Evolutionary conservation across 148 eudicot genomes (phyloP), one percentile per base, ranked within the genome.

Genomic region (Dysphania ambrosioides): DNA sequence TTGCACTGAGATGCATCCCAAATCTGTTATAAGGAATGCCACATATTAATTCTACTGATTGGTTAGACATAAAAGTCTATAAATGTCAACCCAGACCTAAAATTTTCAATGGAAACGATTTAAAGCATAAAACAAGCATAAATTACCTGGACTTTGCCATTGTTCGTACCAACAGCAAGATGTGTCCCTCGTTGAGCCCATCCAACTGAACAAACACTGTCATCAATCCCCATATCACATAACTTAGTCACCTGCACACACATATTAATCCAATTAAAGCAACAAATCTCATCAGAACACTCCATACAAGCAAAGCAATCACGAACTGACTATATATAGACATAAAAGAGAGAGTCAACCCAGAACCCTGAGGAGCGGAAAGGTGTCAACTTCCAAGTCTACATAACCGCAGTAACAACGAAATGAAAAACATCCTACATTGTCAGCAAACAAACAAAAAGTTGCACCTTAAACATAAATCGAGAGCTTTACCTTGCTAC

Each of bases 1-100:
- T 84, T 89, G 80, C 94, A 85, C 57, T 88, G 87, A 63, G 98
- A 85, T 35, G 93, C 96, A 83, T 93, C 97, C 97, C 97, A 93
- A 59, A 93, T 87, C 97, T 93, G 79, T 21, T 75, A 31, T 24
- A 38, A 63, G 26, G 31, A 38, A 71, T 35, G 24, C 24, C 74
- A 56, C 36, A 32, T 59, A 62, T 75, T 40, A 62, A 69, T 41
- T 24, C 58, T 40, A 61, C 29, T 29, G 12, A 27, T 49, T 32
- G 24, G 13, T 41, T 47, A 41, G 1, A 8, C 34, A 66, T 24
- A 36, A 10, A 41, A 58, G 12, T 5, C 27, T 53, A 67, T 44
- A 56, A 32, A 26, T 31, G 3, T 41, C 40, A 18, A 27, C 42
- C 38, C 58, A 49, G 29, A 66, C 4, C 41, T 55, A 26, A 27